Evolutionary conservation across 1,284 basidiomycete species (phyloP).

Genomic region (Pyrrhoderma lamaoense): DNA sequence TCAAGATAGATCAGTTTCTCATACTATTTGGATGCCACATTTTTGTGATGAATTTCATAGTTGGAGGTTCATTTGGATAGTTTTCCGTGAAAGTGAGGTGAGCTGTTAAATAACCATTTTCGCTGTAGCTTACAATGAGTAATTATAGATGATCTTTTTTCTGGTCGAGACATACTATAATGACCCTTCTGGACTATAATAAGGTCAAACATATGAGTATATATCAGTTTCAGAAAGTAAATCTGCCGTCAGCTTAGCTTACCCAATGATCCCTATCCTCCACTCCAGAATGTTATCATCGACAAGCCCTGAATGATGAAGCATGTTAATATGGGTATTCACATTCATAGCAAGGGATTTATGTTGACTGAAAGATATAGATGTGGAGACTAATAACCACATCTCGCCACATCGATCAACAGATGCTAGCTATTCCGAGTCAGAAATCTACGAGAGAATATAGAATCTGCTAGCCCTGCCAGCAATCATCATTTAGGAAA

Average conservation of each 20-base stretch:
- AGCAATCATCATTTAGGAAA: no score
- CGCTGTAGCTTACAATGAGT: not conserved
- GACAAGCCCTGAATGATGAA: constrained; percentile 63
- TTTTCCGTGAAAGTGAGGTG: constrained; percentile 65
- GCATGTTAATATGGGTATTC: constrained; percentile 23
- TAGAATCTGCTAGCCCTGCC: no score
- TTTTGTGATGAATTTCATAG: constrained; percentile 90
- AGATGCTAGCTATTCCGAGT: no score
- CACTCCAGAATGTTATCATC: constrained; percentile 94
- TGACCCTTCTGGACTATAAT: constrained; percentile 74
- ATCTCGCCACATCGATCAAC: not conserved
- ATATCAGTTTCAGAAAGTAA: not conserved
- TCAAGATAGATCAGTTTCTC: constrained; percentile 25
- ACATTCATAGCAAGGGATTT: not conserved
- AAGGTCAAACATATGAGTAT: not conserved
- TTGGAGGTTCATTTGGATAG: constrained; percentile 88
- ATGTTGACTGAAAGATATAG: not conserved
- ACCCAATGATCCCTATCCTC: constrained; percentile 93
- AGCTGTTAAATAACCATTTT: constrained; percentile 2
- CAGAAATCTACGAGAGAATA: no score
- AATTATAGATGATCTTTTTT: not conserved
- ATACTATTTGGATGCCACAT: constrained; percentile 99
- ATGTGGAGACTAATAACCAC: constrained; percentile 10
- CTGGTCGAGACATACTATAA: constrained; percentile 58
- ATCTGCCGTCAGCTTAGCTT: constrained; percentile 25